Percentiles rank a stretch among this genome's conserved stretches.
phyloP scores from a whole-genome alignment of 2,329 filamentous ascomycete species.

The Diaporthe sp. region DNA sequence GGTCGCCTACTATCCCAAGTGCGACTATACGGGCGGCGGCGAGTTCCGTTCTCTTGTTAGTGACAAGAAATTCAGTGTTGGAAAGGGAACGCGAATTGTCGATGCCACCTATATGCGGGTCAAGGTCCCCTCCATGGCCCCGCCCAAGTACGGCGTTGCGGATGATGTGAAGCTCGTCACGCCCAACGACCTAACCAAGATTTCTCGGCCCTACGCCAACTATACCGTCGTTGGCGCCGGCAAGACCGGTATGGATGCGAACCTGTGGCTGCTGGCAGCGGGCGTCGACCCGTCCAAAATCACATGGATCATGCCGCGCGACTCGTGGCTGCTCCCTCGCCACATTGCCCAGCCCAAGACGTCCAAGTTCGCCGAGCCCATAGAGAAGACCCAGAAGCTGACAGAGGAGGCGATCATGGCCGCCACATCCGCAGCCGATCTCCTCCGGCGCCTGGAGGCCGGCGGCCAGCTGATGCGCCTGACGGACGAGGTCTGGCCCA shows the following conservation, averaged over 20 bases:
- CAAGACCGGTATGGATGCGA: background rate
- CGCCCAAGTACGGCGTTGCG: background rate
- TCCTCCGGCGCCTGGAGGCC: background rate
- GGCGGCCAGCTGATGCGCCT: background rate
- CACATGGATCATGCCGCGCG: constrained; percentile 18
- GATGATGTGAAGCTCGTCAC: constrained; percentile 3
- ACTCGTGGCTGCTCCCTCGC: background rate
- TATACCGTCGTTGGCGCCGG: background rate
- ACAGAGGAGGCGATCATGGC: background rate
- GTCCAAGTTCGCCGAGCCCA: background rate
- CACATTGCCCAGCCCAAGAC: background rate
- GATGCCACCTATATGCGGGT: background rate
- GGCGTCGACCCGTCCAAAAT: background rate
- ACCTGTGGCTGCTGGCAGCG: background rate
- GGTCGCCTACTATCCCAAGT: background rate
- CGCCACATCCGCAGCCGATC: background rate
- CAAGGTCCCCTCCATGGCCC: background rate
- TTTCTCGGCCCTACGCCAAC: background rate
- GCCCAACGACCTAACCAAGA: background rate
- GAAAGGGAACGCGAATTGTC: background rate
- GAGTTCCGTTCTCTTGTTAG: background rate
- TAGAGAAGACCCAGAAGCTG: background rate
- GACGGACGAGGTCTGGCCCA: background rate
- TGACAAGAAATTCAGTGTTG: background rate
- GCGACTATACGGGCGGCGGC: background rate